These are phyloP conservation scores for Rhynchospora breviuscula DNA, from an alignment of 176 grass and related monocot species.

Conservation along the genomic window DNA sequence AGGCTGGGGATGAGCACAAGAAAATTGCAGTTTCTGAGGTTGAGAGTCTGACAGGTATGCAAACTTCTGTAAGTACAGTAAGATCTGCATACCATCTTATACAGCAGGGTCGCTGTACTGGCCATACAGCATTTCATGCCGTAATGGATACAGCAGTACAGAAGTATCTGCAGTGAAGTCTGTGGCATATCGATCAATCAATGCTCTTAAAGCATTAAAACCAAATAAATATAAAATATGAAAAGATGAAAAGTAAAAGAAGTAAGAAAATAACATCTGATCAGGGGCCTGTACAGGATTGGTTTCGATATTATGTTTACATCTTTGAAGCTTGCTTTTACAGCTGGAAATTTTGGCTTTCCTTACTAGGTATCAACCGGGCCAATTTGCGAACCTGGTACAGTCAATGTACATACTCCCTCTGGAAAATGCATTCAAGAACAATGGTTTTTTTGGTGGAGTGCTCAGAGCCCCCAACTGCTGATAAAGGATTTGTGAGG, in stretches of 20 bases:
- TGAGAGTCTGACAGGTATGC: slow-evolving; percentile 47
- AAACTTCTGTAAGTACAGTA: neutral
- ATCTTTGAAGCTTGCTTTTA: neutral
- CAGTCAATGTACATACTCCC: neutral
- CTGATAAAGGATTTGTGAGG: neutral
- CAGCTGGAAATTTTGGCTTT: neutral
- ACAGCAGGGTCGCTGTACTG: too few species aligned
- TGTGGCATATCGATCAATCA: neutral
- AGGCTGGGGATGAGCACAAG: slow-evolving; percentile 24
- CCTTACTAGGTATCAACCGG: neutral
- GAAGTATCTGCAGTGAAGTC: neutral
- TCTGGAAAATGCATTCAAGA: slow-evolving; percentile 12
- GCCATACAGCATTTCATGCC: neutral
- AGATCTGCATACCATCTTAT: neutral
- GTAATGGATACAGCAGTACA: neutral
- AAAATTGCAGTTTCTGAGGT: slow-evolving; percentile 46
- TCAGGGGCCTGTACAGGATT: neutral
- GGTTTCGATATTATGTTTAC: neutral
- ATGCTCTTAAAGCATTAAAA: neutral
- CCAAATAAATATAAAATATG: neutral
- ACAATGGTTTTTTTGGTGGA: slow-evolving; percentile 6
- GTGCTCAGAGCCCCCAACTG: neutral
- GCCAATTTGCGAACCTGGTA: neutral
- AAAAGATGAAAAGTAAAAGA: neutral
- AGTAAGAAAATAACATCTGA: neutral